Evolutionary conservation across 1,139 yeast species (phyloP), one percentile per base, ranked within the genome.

Genomic region (Sugiyamaella japonica): DNA sequence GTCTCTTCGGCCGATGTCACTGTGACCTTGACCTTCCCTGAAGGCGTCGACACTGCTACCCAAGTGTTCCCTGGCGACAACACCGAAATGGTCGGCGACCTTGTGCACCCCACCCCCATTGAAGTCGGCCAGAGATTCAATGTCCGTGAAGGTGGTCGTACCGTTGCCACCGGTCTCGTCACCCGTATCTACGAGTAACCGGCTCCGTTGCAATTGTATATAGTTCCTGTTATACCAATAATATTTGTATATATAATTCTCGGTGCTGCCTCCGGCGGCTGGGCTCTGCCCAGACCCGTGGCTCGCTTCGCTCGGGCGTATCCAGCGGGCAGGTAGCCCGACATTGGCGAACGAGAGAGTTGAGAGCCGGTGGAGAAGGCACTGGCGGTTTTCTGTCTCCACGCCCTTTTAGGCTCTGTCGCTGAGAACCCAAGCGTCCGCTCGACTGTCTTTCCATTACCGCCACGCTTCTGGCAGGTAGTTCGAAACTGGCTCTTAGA

Each of bases 131-230:
- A 90, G 80, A 89, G 98, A 78, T 93, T 93, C 86, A 93, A 93
- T 84, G 83, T 93, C 74, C 95, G 99, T 85, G 99, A 93, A 81
- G 98, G 99, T 79, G 98, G 98, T 73, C 89, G 86, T 79, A 93
- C 99, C 63, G 98, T 93, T 66, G 99, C 97, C 76, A 93, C 99
- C 66, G 99, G 99, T 80, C 80, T 93, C 79, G 84, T 93, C 67
- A 93, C 99, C 69, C 86, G 96, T 79, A 86, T 93, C 75, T 76
- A 89, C 66, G 96, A 88, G 76, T 84, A 71, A 66, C 29, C 43
- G 9, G 6, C 9, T 15, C 25, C n/a, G 4, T 40, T 45, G 32
- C 25, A 9, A 38, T n/a, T 39, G 47, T 53, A 50, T 43, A 47
- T 48, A 48, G 51, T 48, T 12, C n/a, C 2, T 3, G 3, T 29